Conservation (phyloP, 768 basidiomycete species). For the Lactarius indigo region DNA sequence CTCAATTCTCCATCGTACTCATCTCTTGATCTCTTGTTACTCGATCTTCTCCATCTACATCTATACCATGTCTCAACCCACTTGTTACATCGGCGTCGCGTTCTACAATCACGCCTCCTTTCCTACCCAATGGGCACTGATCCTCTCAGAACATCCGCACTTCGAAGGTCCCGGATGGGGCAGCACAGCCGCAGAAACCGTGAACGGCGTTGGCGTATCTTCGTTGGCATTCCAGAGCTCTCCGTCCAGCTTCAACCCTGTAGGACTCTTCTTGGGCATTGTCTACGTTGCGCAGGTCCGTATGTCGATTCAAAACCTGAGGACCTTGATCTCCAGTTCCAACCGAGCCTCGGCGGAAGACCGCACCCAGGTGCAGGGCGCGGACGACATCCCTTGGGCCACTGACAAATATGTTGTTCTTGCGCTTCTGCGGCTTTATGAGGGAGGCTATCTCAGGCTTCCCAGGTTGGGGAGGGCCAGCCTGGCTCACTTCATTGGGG, state of each 20-base stretch:
- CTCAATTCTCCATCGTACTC: background rate
- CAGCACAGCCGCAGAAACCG: background rate
- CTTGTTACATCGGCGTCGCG: slow-evolving; percentile 1
- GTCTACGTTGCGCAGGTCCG: background rate
- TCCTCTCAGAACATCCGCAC: background rate
- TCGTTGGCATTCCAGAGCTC: background rate
- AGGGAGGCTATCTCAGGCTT: background rate
- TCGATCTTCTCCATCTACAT: background rate
- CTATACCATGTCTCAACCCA: background rate
- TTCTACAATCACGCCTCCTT: background rate
- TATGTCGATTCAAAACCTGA: background rate
- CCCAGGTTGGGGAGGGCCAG: background rate
- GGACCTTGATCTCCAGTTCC: background rate
- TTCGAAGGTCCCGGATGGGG: slow-evolving; percentile 7
- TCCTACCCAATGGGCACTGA: slow-evolving; percentile 7
- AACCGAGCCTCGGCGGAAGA: slow-evolving; percentile 8
- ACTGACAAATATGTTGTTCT: background rate
- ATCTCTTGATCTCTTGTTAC: too few relatives aligned
- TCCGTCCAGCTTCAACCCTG: background rate
- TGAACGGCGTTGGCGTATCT: background rate
- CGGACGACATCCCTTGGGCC: background rate
- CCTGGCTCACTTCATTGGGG: background rate
- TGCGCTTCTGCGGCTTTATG: slow-evolving; percentile 6
- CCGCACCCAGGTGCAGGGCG: background rate
- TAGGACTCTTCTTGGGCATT: background rate